Evolutionary conservation across 1,284 basidiomycete species (phyloP).

Genomic region (Irpex sp.): DNA sequence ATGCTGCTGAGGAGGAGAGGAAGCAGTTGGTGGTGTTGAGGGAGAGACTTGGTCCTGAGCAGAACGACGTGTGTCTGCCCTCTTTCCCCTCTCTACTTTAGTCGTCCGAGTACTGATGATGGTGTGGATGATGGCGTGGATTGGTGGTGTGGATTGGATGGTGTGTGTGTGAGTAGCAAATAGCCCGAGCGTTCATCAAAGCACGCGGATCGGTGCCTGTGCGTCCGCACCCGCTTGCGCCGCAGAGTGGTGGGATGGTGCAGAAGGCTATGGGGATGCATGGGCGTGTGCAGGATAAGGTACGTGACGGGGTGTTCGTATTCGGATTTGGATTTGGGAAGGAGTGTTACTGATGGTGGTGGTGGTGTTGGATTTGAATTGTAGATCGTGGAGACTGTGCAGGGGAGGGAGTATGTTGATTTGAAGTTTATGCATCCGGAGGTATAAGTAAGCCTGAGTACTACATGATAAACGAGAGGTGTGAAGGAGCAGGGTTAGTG

Average conservation of each 20-base stretch:
- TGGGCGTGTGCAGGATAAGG: slow-evolving; percentile 16
- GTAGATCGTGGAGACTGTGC: slow-evolving; percentile 14
- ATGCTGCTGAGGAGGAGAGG: slow-evolving; percentile 23
- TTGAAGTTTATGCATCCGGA: slow-evolving; percentile 14
- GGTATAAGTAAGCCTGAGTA: no score
- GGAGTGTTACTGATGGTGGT: background rate
- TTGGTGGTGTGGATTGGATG: background rate
- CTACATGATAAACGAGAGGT: no score
- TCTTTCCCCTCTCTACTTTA: no score
- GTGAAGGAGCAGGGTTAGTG: no score
- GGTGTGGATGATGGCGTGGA: no score
- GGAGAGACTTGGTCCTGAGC: slow-evolving; percentile 16
- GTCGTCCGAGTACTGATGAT: background rate
- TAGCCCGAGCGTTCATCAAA: slow-evolving; percentile 11
- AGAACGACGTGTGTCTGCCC: slow-evolving; percentile 23
- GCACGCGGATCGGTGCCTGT: background rate
- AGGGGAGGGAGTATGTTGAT: slow-evolving; percentile 15
- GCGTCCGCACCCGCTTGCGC: slow-evolving; percentile 16
- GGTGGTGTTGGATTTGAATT: background rate
- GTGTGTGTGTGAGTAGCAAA: slow-evolving; percentile 10
- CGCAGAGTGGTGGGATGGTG: slow-evolving; percentile 16
- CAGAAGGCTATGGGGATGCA: slow-evolving; percentile 18
- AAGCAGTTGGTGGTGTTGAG: slow-evolving; percentile 19
- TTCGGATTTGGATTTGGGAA: background rate
- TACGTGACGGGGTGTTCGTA: background rate